Conservation (phyloP, 1,284 basidiomycete genomes). For the Meira miltonrushii region DNA sequence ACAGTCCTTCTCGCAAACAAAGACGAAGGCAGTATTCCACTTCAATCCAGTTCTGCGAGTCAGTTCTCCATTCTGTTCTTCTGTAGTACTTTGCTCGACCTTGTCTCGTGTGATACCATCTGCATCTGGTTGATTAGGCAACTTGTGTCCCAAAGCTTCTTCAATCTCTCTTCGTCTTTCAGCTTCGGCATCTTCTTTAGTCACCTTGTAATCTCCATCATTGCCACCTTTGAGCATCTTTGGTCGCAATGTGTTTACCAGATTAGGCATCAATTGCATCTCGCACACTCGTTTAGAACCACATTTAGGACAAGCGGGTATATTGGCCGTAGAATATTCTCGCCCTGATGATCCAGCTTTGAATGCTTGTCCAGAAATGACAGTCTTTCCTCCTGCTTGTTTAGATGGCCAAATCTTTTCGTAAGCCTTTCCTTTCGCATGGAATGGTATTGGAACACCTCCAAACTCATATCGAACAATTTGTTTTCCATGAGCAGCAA, state of each 20-base stretch:
- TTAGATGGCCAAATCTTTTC: conserved; percentile 36
- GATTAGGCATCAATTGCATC: conserved; percentile 51
- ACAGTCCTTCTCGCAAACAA: conserved; percentile 44
- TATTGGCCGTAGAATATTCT: conserved; percentile 11
- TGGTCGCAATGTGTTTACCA: conserved; percentile 41
- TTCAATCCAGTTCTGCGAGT: conserved; percentile 30
- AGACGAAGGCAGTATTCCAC: conserved; percentile 47
- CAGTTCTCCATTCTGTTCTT: background rate
- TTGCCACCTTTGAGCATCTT: conserved; percentile 16
- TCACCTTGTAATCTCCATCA: conserved; percentile 6
- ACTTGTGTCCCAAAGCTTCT: conserved; percentile 31
- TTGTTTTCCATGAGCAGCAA: conserved; percentile 36
- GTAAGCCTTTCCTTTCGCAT: conserved; percentile 30
- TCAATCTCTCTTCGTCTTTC: conserved; percentile 26
- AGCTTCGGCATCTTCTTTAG: background rate
- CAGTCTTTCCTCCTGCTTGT: background rate
- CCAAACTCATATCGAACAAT: conserved; percentile 49
- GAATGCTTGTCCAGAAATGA: conserved; percentile 1
- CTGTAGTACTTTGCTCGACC: background rate
- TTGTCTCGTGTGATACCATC: conserved; percentile 11
- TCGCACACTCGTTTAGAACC: conserved; percentile 42
- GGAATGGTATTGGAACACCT: conserved; percentile 42
- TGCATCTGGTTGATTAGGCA: conserved; percentile 13
- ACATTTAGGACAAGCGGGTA: conserved; percentile 38
- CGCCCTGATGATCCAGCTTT: background rate